Conservation (phyloP, 805 yeast species). For the Saturnispora ahearnii region DNA sequence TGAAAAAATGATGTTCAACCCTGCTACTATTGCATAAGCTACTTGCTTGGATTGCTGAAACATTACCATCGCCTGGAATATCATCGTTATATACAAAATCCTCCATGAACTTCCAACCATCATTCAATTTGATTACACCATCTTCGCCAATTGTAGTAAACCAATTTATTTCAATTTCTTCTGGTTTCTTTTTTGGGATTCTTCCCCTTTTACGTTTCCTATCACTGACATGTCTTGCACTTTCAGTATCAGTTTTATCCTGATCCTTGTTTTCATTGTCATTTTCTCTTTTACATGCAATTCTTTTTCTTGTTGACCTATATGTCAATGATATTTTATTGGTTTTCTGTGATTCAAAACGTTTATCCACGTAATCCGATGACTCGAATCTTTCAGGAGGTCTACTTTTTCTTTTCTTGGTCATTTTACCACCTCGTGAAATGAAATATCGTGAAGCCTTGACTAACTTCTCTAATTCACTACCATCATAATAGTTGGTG, state of each 20-base stretch:
- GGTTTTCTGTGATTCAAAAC: not conserved
- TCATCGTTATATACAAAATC: slow-evolving; percentile 13
- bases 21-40: slow-evolving; percentile 7
- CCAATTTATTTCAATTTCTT: slow-evolving; percentile 15
- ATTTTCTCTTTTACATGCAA: not conserved
- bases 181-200: not conserved
- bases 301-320: slow-evolving; percentile 1
- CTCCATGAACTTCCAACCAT: slow-evolving; percentile 16
- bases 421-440: slow-evolving; percentile 18
- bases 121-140: slow-evolving; percentile 4
- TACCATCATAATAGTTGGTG: slow-evolving; percentile 3
- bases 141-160: slow-evolving; percentile 17
- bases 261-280: not conserved
- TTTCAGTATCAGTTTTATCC: slow-evolving; percentile 1
- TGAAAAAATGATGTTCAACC: slow-evolving; percentile 22
- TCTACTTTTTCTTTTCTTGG: slow-evolving; percentile 15
- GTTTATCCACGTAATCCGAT: slow-evolving; percentile 6
- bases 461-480: slow-evolving; percentile 14
- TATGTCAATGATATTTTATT: slow-evolving; percentile 1
- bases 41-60: slow-evolving; percentile 3
- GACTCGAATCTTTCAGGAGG: slow-evolving; percentile 19
- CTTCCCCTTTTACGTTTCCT: not conserved
- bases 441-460: slow-evolving; percentile 22
- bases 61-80: slow-evolving; percentile 9
- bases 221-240: not conserved